Evolutionary conservation across 1,284 basidiomycete genomes (phyloP).

Genomic region (Xanthoconium separans): DNA sequence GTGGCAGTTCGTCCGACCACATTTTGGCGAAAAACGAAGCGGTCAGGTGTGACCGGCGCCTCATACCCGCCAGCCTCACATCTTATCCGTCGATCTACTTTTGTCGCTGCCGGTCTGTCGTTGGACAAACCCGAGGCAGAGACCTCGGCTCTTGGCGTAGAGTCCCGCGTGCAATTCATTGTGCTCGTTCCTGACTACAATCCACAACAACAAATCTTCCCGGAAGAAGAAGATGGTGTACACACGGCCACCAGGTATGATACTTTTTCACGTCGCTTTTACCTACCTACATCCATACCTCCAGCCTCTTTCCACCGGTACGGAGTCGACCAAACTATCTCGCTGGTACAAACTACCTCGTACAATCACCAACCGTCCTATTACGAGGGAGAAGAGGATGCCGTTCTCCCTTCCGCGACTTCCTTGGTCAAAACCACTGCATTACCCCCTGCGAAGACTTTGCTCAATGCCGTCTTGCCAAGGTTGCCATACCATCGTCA

Average conservation of each 20-base stretch:
- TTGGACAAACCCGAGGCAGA: slow-evolving; percentile 63
- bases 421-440: slow-evolving; percentile 37
- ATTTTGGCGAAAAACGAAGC: slow-evolving; percentile 67
- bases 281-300: slow-evolving; percentile 4
- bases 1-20: slow-evolving; percentile 60
- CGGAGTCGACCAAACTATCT: slow-evolving; percentile 19
- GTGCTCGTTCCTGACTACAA: slow-evolving; percentile 37
- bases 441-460: slow-evolving; percentile 37
- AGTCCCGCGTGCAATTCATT: slow-evolving; percentile 49
- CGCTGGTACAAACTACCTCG: slow-evolving; percentile 1
- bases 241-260: slow-evolving; percentile 16
- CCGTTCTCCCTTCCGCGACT: slow-evolving; percentile 1
- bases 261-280: neutral
- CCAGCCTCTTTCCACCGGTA: slow-evolving; percentile 11
- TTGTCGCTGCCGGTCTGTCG: slow-evolving; percentile 65
- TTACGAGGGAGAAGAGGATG: neutral
- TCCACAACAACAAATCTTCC: slow-evolving; percentile 16
- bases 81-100: slow-evolving; percentile 68
- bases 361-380: slow-evolving; percentile 2
- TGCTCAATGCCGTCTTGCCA: slow-evolving; percentile 18
- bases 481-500: slow-evolving; percentile 21
- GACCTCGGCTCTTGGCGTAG: slow-evolving; percentile 65
- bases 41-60: slow-evolving; percentile 62
- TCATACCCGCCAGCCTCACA: slow-evolving; percentile 68
- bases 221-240: slow-evolving; percentile 12